Evolutionary conservation across 768 basidiomycete genomes (phyloP), one percentile per base, ranked within the genome.

Genomic region (Tricholoma terreum): DNA sequence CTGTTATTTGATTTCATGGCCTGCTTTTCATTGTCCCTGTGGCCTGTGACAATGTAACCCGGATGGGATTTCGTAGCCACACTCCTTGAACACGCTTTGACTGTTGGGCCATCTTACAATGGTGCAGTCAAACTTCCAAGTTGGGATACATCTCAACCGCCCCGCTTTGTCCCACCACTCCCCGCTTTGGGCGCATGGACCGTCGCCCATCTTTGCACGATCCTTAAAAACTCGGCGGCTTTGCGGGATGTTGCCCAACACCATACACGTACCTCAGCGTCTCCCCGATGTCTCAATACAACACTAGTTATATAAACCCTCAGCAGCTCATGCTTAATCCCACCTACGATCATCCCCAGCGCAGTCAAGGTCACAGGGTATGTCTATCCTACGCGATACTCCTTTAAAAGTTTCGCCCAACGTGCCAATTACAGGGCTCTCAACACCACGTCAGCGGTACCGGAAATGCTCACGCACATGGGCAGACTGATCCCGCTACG

Each of bases 21-120:
- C n/a, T n/a, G n/a, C n/a, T 11, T 38, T 48, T 24, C 12, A 15
- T 19, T 34, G 21, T n/a, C 30, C 21, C 11, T 19, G 21, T 52
- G 36, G 21, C 42, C 11, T 22, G 21, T 21, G 15, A 45, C 43
- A 24, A 45, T 24, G 9, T 2, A 12, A 5, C 3, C 1, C 24
- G 21, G 8, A 19, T 6, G 17, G 12, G 24, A 45, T n/a, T 45
- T 24, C 11, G 1, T 42, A 8, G n/a, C 7, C 40, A 19, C 19
- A n/a, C n/a, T 17, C n/a, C 10, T 42, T 27, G 45, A 14, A 46
- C 27, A 49, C 30, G 27, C 46, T 49, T 49, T 49, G 46, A 31
- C 15, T 24, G 15, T 49, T 22, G 46, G 46, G n/a, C 30, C 45
- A 51, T 31, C 52, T 7, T 27, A 58, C 42, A 58, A 53, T 53